Percentiles rank a stretch among this genome's conserved stretches.
These are phyloP conservation scores for Echeveria elegans DNA, from an alignment of 164 flowering plant genomes.

Conservation along the genomic window DNA sequence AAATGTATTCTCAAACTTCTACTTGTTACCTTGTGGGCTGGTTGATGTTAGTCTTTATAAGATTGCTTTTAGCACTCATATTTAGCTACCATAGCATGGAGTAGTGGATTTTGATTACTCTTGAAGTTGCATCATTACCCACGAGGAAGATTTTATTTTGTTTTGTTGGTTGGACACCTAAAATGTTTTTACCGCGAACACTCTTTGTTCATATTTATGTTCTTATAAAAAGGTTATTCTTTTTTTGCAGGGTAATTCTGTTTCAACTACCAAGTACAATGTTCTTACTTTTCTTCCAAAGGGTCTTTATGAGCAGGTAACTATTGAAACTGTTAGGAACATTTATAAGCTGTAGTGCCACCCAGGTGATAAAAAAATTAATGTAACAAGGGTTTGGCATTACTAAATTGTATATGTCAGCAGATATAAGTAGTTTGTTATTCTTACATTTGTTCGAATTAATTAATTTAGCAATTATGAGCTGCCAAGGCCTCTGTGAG, in stretches of 20 bases:
- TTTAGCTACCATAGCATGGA: not conserved
- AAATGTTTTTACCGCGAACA: not conserved
- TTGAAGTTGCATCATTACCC: no score
- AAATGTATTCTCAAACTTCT: not conserved
- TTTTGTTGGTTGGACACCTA: not conserved
- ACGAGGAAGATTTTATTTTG: not conserved
- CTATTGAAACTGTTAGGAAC: not conserved
- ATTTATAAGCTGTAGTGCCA: not conserved
- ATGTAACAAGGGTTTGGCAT: no score
- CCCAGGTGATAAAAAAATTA: not conserved
- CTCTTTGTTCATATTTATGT: not conserved
- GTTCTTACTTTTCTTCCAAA: slow-evolving; percentile 80
- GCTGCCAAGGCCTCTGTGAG: no score
- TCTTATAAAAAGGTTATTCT: slow-evolving; percentile 1
- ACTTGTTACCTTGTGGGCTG: not conserved
- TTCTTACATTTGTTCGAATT: no score
- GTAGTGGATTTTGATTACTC: not conserved
- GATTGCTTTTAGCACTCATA: not conserved
- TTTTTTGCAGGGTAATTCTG: slow-evolving; percentile 66
- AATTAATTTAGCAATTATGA: no score
- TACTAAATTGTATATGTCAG: no score
- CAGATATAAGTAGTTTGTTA: no score
- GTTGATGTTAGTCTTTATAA: not conserved
- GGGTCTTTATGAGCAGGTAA: slow-evolving; percentile 95
- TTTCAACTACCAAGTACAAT: slow-evolving; percentile 93